These are phyloP conservation scores for Davidsoniella eucalypti DNA, from an alignment of 2,329 filamentous ascomycete genomes.

Conservation along the genomic window DNA sequence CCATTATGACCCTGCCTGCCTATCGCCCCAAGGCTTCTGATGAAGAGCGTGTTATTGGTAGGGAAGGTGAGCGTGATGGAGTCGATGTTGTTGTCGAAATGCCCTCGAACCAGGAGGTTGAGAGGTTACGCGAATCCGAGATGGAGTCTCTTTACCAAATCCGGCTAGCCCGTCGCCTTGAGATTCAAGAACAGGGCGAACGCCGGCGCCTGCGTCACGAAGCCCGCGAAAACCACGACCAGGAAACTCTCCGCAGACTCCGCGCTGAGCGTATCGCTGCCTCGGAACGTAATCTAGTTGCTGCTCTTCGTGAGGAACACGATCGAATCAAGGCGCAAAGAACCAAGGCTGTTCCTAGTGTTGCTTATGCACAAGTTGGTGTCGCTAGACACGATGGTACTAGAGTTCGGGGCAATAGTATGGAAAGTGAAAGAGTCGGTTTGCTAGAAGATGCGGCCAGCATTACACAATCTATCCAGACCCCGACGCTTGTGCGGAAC, in stretches of 20 bases:
- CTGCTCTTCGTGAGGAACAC: conserved; percentile 40
- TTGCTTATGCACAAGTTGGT: conserved; percentile 61
- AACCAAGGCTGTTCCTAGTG: conserved; percentile 51
- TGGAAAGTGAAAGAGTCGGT: conserved; percentile 55
- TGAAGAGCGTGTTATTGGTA: conserved; percentile 66
- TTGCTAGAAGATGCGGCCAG: conserved; percentile 56
- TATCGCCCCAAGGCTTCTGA: conserved; percentile 60
- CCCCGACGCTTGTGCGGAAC: conserved; percentile 24
- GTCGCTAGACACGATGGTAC: conserved; percentile 65
- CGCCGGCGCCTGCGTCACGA: conserved; percentile 53
- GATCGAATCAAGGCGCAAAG: conserved; percentile 41
- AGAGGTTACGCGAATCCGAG: conserved; percentile 63
- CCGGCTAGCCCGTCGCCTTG: conserved; percentile 56
- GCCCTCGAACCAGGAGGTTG: conserved; percentile 65
- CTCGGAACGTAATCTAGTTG: conserved; percentile 34
- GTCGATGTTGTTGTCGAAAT: conserved; percentile 83
- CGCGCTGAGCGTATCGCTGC: conserved; percentile 37
- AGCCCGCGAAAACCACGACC: conserved; percentile 55
- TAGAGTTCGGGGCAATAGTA: conserved; percentile 54
- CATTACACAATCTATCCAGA: conserved; percentile 28
- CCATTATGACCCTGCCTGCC: conserved; percentile 82
- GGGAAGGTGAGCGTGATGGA: conserved; percentile 80
- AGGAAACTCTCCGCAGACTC: conserved; percentile 49
- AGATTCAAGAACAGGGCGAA: conserved; percentile 62
- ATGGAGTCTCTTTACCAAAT: conserved; percentile 93